Percentiles rank a stretch among this genome's conserved stretches.
Evolutionary conservation across 176 grass and related monocot species (phyloP).

Genomic region (Canna indica): DNA sequence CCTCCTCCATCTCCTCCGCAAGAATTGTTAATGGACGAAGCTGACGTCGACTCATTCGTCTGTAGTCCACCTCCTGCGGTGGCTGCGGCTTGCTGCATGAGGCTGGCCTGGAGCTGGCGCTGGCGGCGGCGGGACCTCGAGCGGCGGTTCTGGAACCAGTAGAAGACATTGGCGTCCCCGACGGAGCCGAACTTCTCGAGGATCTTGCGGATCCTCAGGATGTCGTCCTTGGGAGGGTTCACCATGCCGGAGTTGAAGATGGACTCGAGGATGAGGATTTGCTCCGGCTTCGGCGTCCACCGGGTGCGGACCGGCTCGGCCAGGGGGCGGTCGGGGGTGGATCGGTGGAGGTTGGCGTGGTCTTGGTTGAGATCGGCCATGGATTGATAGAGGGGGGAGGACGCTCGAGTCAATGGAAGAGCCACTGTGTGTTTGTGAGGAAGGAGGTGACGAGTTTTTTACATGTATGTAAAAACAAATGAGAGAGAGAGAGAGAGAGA

Average conservation of each 20-base stretch:
- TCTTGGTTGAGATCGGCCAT: not conserved
- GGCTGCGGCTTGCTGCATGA: slow-evolving; percentile 14
- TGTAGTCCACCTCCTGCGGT: slow-evolving; percentile 24
- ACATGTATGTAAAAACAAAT: too few species aligned
- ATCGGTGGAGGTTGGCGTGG: not conserved
- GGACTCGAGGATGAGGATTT: slow-evolving; percentile 93
- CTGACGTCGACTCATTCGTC: not conserved
- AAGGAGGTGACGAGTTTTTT: too few species aligned
- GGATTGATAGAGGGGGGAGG: too few species aligned
- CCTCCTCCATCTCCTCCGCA: not conserved
- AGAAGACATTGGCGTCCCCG: slow-evolving; percentile 93
- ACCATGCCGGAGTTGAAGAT: slow-evolving; percentile 99
- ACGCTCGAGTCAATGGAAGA: too few species aligned
- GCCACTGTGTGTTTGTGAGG: too few species aligned
- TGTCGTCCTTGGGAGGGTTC: slow-evolving; percentile 87
- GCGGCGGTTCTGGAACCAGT: slow-evolving; percentile 94
- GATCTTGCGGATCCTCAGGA: slow-evolving; percentile 84
- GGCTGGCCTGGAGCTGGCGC: slow-evolving; percentile 85
- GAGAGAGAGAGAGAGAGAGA: too few species aligned
- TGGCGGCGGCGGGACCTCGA: slow-evolving; percentile 83
- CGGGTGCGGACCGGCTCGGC: slow-evolving; percentile 61
- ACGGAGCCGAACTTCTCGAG: slow-evolving; percentile 80
- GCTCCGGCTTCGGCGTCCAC: slow-evolving; percentile 91
- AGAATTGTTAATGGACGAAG: not conserved
- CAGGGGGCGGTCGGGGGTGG: not conserved